A percentile compares a stretch with the other conserved stretches of the same genome.
These are phyloP conservation scores for Sclerotinia subarctica DNA, from an alignment of 2,329 filamentous ascomycete species.

Conservation along the genomic window DNA sequence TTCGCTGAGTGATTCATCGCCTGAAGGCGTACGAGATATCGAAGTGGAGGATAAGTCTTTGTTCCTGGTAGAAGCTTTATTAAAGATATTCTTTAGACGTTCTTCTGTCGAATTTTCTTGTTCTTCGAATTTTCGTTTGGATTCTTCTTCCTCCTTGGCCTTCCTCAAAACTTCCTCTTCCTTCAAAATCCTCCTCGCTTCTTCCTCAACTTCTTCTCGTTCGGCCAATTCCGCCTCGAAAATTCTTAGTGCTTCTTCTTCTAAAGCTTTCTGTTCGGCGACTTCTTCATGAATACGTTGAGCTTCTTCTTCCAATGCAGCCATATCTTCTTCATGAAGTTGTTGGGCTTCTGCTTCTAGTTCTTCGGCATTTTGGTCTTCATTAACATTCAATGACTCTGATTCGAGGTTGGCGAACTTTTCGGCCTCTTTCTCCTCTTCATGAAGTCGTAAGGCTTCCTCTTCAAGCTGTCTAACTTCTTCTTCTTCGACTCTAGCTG, in stretches of 20 bases:
- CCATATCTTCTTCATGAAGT: not conserved
- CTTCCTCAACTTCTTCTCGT: constrained; percentile 46
- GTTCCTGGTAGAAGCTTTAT: constrained; percentile 36
- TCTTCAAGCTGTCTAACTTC: not conserved
- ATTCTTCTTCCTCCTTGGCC: constrained; percentile 36
- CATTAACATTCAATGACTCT: not conserved
- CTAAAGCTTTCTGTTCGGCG: constrained; percentile 33
- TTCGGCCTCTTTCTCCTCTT: not conserved
- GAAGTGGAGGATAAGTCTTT: not conserved
- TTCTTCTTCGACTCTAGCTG: not conserved
- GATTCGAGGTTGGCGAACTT: not conserved
- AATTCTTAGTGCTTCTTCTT: constrained; percentile 20
- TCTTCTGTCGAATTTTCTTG: constrained; percentile 41
- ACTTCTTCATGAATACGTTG: constrained; percentile 16
- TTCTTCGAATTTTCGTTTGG: constrained; percentile 50
- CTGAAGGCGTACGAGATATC: constrained; percentile 4
- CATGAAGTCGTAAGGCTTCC: not conserved
- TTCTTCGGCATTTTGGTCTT: not conserved
- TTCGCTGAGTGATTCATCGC: constrained; percentile 49
- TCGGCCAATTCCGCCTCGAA: constrained; percentile 14
- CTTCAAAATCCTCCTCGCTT: constrained; percentile 41
- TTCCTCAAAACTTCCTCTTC: constrained; percentile 47
- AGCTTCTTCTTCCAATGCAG: constrained; percentile 11
- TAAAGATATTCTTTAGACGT: constrained; percentile 54
- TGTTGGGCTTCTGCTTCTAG: not conserved